These are phyloP conservation scores for Linum tenue DNA, from an alignment of 345 rosid genomes.

Conservation along the genomic window DNA sequence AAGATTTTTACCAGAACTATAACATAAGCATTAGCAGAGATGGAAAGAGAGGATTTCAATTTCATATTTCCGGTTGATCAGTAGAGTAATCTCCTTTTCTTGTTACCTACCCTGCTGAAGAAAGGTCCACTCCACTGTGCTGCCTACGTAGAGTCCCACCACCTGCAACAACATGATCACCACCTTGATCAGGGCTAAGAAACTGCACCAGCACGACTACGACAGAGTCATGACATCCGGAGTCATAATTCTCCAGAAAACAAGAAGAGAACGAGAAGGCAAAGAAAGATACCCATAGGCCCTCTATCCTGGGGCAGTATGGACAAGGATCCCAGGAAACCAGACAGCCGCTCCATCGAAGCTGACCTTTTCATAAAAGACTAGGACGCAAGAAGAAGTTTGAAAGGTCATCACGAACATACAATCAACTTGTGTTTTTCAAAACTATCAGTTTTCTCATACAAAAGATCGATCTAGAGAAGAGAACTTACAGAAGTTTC, in stretches of 20 bases:
- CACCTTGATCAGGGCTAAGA: not conserved
- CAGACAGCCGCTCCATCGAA: conserved; percentile 69
- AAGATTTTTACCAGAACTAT: not conserved
- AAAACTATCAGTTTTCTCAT: no score
- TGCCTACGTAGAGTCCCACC: conserved; percentile 42
- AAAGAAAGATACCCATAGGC: conserved; percentile 35
- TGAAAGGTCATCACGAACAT: not conserved
- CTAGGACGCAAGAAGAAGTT: conserved; percentile 22
- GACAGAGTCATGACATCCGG: not conserved
- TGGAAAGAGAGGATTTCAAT: not conserved
- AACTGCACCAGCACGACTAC: no score
- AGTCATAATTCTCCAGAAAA: not conserved
- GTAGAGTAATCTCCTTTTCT: conserved; percentile 5
- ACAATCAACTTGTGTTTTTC: not conserved
- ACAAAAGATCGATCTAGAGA: no score
- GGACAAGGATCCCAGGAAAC: conserved; percentile 62
- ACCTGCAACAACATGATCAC: conserved; percentile 26
- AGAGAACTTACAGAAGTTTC: conserved; percentile 41
- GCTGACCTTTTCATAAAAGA: conserved; percentile 47
- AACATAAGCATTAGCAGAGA: not conserved
- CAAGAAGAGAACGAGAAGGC: not conserved
- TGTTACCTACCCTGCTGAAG: conserved; percentile 35
- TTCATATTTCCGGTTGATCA: not conserved
- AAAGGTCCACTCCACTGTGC: conserved; percentile 56
- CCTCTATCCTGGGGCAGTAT: conserved; percentile 49